Conservation (phyloP, 441 rosid species). For the Cnidoscolus chayamansa region DNA sequence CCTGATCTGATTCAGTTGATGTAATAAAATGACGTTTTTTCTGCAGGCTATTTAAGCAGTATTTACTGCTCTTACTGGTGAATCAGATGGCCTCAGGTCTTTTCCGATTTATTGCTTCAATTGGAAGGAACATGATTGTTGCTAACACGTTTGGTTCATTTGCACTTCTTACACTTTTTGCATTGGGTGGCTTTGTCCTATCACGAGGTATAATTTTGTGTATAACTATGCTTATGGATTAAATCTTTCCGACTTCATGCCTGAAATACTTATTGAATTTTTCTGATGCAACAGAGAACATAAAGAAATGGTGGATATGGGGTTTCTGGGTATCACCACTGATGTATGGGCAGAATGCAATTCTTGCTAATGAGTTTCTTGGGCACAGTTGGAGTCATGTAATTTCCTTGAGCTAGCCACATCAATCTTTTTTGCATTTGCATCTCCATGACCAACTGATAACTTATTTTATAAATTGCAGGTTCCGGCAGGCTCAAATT, state of each 20-base stretch:
- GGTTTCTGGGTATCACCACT: slow-evolving; percentile 73
- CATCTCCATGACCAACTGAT: not conserved
- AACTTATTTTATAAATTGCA: slow-evolving; percentile 7
- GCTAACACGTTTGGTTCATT: slow-evolving; percentile 53
- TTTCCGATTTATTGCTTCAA: slow-evolving; percentile 52
- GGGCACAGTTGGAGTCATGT: slow-evolving; percentile 67
- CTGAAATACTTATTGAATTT: not conserved
- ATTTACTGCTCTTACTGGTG: slow-evolving; percentile 35
- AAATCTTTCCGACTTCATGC: not conserved
- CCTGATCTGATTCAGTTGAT: not conserved
- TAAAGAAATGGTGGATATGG: slow-evolving; percentile 80
- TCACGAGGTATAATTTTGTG: slow-evolving; percentile 31
- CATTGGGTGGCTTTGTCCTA: slow-evolving; percentile 49
- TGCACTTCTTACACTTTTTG: slow-evolving; percentile 36
- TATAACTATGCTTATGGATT: not conserved
- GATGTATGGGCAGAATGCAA: slow-evolving; percentile 74
- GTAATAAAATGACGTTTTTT: not conserved
- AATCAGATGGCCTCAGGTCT: slow-evolving; percentile 54
- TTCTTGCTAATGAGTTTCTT: slow-evolving; percentile 66
- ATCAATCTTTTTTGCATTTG: not conserved
- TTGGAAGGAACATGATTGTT: slow-evolving; percentile 47
- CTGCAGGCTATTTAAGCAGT: slow-evolving; percentile 47
- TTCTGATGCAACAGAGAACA: slow-evolving; percentile 32
- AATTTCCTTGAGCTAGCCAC: slow-evolving; percentile 17
- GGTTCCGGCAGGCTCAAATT: slow-evolving; percentile 28